Base-by-base conservation (phyloP, 2,329 filamentous ascomycete genomes). In the Eutypella sp. region DNA sequence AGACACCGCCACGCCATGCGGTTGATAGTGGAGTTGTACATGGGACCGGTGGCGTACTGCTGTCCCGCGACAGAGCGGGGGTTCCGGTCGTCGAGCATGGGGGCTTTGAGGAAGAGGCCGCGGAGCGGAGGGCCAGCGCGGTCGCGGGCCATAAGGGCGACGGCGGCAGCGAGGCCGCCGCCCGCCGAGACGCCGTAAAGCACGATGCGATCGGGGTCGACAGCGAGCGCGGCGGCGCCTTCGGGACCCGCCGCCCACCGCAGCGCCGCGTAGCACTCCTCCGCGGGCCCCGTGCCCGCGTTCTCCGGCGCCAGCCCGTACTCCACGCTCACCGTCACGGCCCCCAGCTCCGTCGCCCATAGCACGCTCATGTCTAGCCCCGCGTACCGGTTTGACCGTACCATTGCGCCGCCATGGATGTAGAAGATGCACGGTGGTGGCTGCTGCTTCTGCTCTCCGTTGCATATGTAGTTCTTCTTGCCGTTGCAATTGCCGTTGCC, bases 111-210 rank as follows among this genome's bases (percentile, higher is more conserved):
- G 16, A 68, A 61, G 29, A 69, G 63, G 19, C 65, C 67, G 8
- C 62, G 59, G 3, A 72, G 47, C n/a, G 57, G 57, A 1, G 64
- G 63, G 1, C 61, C 53, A 19, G 52, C 56, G n/a, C 54, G 54
- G 51, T 71, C 67, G n/a, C 65, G 58, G 3, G 57, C 58, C 67
- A 79, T 72, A 22, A 82, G 61, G 2, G 74, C 69, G 51, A 76
- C 66, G 4, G 71, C 74, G 2, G 76, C 75, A 0, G 78, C 78
- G 15, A 84, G 62, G 44, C 78, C 76, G 2, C 76, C 79, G 2
- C 78, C 79, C 1, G 77, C 78, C 19, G 74, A 79, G 44, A 76
- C 74, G 4, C 79, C 79, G 45, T 71, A 71, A 16, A 81, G 64
- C 11, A 80, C 69, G 24, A 82, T 69, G 29, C 71, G 74, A 1